Conservation (phyloP, 2,329 filamentous ascomycete species). For the Colletotrichum caudatum region DNA sequence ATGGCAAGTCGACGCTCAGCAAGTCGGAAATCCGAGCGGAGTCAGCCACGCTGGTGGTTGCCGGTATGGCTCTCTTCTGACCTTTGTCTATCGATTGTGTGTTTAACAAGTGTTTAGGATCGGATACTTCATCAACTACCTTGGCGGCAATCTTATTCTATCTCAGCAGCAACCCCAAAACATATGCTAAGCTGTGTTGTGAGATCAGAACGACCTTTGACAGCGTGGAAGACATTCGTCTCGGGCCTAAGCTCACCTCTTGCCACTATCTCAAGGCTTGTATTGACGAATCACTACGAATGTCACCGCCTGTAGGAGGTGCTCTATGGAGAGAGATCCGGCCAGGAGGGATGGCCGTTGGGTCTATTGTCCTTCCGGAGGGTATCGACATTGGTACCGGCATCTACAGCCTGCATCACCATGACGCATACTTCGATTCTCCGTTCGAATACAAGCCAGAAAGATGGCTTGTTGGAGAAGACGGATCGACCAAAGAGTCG, state of each 20-base stretch:
- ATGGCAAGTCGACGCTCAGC: constrained; percentile 54
- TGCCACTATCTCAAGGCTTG: constrained; percentile 57
- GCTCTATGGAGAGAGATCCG: constrained; percentile 41
- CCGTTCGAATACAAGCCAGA: constrained; percentile 27
- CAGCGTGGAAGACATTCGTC: constrained; percentile 52
- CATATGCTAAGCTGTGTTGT: constrained; percentile 47
- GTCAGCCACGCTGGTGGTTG: constrained; percentile 52
- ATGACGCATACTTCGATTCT: constrained; percentile 12
- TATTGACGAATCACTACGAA: constrained; percentile 49
- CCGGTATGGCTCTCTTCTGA: too few relatives aligned
- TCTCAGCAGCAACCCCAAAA: constrained; percentile 49
- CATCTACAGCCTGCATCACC: constrained; percentile 43
- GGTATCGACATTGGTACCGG: constrained; percentile 41
- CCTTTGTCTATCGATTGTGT: too few relatives aligned
- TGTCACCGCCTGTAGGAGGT: constrained; percentile 39
- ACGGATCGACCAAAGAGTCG: constrained; percentile 62
- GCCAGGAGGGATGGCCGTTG: constrained; percentile 32
- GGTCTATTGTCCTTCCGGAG: constrained; percentile 39
- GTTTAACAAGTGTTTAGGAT: too few relatives aligned
- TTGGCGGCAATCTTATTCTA: constrained; percentile 55
- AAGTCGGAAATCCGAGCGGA: constrained; percentile 56
- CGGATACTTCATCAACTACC: constrained; percentile 55
- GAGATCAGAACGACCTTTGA: constrained; percentile 52
- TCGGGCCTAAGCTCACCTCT: constrained; percentile 48
- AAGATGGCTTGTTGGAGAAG: constrained; percentile 41